Base-by-base conservation (phyloP, 2,329 filamentous ascomycete species). In the Epichloe sibirici region DNA sequence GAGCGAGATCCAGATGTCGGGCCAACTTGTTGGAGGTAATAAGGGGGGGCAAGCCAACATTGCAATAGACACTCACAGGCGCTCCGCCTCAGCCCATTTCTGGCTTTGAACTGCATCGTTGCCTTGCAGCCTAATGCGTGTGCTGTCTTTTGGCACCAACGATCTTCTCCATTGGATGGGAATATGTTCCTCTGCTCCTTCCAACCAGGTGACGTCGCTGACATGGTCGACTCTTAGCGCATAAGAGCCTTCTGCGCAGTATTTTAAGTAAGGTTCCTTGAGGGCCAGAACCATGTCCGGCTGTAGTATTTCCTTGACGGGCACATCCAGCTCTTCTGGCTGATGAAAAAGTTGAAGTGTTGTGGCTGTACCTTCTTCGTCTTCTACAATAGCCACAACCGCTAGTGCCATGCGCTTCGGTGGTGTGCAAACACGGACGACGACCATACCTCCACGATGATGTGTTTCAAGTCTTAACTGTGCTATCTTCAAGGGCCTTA, bases 241-340 rank as follows among this genome's bases (percentile, higher is more conserved):
- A 58, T 74, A 75, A 0, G 62, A 47, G 2, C 70, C 70, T 31
- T 71, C 61, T 0, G 59, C 61, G 25, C 65, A 65, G 0, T 59
- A 34, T 55, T 73, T 76, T 57, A 79, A 69, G 57, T 71, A 81
- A 0, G 77, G 76, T 53, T 81, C 77, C 55, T 79, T 82, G 31
- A 81, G 50, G 31, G 79, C 58, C 11, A 71, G 65, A 0, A 72
- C 58, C 12, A 61, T 63, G 1, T 65, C 63, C 5, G 62, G 51
- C 0, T 58, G 53, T 3, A 78, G 49, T 0, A 70, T 57, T 5
- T 72, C 60, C 4, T 66, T 56, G 0, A 60, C 59, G 3, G 67
- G 57, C 0, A 69, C 61, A 2, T 65, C 53, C 1, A 60, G 53
- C 31, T 71, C 69, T 2, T 66, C 63, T 6, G 68, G 69, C 43